Evolutionary conservation across 2,329 filamentous ascomycete species (phyloP), one percentile per base, ranked within the genome.

Genomic region (Colletotrichum salicis): DNA sequence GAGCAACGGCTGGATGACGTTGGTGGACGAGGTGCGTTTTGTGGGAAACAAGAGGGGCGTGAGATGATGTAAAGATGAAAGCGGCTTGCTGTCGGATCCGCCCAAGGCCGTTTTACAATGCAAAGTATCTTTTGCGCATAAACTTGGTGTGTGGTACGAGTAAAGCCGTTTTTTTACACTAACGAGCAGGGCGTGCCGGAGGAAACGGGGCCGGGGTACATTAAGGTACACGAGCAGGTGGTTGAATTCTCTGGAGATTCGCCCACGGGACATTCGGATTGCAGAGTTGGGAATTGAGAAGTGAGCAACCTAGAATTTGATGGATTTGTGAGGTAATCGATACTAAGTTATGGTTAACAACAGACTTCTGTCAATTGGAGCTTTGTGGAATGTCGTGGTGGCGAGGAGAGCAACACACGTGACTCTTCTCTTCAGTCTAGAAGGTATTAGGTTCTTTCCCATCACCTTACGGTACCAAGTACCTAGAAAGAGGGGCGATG

Each of bases 51-150:
- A 51, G 24, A 31, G 24, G 52, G 64, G 57, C 11, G 65, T 56
- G 54, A 22, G 65, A 72, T 70, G 70, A 72, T 72, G 70, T 70
- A 70, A 72, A 56, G 5, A 37, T 41, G 58, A 63, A 10, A 54
- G 45, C 1, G 35, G 15, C 13, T 10, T 56, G 27, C 15, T 66
- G 64, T 52, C 31, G 29, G 68, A 51, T 41, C 29, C 22, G 59
- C 48, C n/a, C 31, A 12, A 52, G 37, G 54, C n/a, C 54, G 57
- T 63, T 31, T n/a, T 27, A 19, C 48, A 27, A 27, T 7, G 48
- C 10, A 6, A 6, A 29, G 48, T 64, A 55, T 22, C 48, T 63
- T 54, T 60, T 52, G 59, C 29, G 15, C 60, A n/a, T 13, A 4
- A 54, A 15, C n/a, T 8, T 4, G 13, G 22, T 15, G 45, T 2